phyloP scores from a whole-genome alignment of 176 grass and related monocot genomes.

The Eragrostis curvula region DNA sequence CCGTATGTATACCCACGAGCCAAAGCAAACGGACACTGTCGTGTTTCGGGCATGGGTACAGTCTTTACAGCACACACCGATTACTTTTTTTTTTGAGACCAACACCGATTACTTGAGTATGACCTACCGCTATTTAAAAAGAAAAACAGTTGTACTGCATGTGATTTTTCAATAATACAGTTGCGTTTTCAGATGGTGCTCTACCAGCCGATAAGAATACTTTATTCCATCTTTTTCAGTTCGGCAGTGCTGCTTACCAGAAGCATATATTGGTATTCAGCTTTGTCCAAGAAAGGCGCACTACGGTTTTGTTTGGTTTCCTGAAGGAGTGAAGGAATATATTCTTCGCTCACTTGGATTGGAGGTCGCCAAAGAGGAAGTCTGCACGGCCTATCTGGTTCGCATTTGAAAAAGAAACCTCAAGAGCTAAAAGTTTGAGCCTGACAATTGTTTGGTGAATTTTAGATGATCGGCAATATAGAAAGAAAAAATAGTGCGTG shows the following conservation, averaged over 20 bases:
- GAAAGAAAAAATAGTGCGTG: too few relatives aligned
- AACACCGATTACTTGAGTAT: background rate
- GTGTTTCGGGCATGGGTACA: background rate
- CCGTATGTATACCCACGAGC: background rate
- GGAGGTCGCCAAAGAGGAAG: background rate
- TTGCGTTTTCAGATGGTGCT: background rate
- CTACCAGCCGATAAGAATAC: background rate
- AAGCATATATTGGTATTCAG: background rate
- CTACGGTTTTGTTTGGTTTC: background rate
- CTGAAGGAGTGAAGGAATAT: conserved; percentile 11
- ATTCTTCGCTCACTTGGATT: background rate
- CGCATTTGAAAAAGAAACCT: background rate
- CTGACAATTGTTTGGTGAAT: background rate
- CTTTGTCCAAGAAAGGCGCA: conserved; percentile 15
- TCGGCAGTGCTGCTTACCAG: background rate
- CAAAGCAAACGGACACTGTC: background rate
- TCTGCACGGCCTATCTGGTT: background rate
- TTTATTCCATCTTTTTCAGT: background rate
- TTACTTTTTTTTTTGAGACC: too few relatives aligned
- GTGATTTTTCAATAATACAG: background rate
- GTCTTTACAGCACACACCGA: background rate
- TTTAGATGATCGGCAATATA: too few relatives aligned
- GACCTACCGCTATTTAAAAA: background rate
- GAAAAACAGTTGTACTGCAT: background rate
- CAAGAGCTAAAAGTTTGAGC: background rate